These are phyloP conservation scores for Phytophthora brassicae DNA, from an alignment of 352 stramenopile genomes.

Conservation along the genomic window DNA sequence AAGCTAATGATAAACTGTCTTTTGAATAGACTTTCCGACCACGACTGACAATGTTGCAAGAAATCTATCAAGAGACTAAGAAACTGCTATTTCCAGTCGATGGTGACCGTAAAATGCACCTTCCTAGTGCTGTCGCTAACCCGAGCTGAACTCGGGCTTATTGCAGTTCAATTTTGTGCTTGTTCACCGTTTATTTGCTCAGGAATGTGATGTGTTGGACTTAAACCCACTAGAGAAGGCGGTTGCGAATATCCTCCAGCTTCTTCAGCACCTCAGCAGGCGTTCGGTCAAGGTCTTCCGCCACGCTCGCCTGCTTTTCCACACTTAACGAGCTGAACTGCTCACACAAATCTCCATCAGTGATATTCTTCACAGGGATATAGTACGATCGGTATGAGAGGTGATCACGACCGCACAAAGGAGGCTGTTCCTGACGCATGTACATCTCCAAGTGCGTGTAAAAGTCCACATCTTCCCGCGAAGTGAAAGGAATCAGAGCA, in stretches of 20 bases:
- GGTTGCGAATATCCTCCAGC: conserved; percentile 97
- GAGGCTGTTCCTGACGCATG: conserved; percentile 89
- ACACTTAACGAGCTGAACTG: conserved; percentile 92
- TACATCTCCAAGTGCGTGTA: conserved; percentile 98
- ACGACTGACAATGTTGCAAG: conserved; percentile 62
- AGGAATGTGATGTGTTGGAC: conserved; percentile 2
- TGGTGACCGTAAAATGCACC: conserved; percentile 40
- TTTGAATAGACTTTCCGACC: conserved; percentile 61
- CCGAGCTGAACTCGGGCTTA: conserved; percentile 4
- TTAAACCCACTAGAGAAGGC: conserved; percentile 85
- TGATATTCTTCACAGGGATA: conserved; percentile 97
- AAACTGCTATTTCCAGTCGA: conserved; percentile 55
- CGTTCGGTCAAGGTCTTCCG: conserved; percentile 95
- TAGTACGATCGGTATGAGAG: conserved; percentile 98
- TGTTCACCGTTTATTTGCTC: too few relatives aligned
- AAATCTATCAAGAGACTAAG: conserved; percentile 68
- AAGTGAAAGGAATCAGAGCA: conserved; percentile 96
- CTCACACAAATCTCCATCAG: conserved; percentile 98
- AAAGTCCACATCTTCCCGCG: conserved; percentile 97
- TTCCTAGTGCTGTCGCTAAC: conserved; percentile 31
- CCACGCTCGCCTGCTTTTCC: conserved; percentile 96
- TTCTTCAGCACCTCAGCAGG: conserved; percentile 98
- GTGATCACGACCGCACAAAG: conserved; percentile 96
- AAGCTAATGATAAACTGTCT: too few relatives aligned
- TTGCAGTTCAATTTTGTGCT: background rate